Evolutionary conservation across 345 rosid species (phyloP).

Genomic region (Carallia pectinifolia): DNA sequence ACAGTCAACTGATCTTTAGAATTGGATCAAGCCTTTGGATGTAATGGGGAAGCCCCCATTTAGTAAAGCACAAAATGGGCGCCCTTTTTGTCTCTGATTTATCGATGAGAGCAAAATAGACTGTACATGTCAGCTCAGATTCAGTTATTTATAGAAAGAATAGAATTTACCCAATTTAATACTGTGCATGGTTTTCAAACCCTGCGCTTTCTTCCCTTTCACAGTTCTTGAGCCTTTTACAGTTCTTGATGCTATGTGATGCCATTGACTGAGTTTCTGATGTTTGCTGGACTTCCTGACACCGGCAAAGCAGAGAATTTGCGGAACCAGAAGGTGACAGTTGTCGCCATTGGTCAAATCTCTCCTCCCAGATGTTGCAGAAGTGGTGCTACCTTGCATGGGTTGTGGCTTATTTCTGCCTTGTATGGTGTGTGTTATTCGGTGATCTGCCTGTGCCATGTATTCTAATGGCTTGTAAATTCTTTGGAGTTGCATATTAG

Average conservation of each 20-base stretch:
- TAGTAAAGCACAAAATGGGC: conserved; percentile 20
- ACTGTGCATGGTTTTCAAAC: background rate
- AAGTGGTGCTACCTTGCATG: no score
- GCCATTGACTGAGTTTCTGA: background rate
- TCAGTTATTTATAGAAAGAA: conserved; percentile 25
- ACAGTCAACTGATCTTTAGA: conserved; percentile 18
- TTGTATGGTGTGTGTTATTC: no score
- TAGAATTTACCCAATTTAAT: background rate
- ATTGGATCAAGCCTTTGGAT: conserved; percentile 17
- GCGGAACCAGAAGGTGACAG: no score
- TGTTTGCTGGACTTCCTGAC: background rate
- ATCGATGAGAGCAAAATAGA: conserved; percentile 29
- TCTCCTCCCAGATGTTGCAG: no score
- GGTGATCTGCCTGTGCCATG: no score
- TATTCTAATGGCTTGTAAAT: no score
- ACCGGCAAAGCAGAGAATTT: no score
- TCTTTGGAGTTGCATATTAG: no score
- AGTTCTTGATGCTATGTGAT: background rate
- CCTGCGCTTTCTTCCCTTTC: background rate
- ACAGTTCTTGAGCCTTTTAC: background rate
- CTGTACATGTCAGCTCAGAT: conserved; percentile 34
- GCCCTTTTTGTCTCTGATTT: conserved; percentile 23
- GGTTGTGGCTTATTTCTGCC: no score
- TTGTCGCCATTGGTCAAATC: no score
- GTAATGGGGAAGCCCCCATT: conserved; percentile 11